These are phyloP conservation scores for Typha latifolia DNA, from an alignment of 176 grass and related monocot species.

Conservation along the genomic window DNA sequence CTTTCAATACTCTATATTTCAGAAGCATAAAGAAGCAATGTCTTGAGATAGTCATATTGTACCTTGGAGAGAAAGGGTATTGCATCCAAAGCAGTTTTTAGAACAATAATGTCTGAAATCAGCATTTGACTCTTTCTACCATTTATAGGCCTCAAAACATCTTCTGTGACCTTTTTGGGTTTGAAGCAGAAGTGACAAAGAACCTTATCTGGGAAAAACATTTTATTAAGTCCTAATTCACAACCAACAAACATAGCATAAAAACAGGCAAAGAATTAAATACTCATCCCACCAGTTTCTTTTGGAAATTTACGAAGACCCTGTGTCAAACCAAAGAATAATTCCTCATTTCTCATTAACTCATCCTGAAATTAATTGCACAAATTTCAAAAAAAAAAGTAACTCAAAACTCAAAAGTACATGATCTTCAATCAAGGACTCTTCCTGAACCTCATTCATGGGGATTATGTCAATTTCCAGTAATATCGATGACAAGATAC, in stretches of 20 bases:
- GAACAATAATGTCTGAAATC: constrained; percentile 90
- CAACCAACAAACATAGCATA: background rate
- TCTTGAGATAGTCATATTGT: constrained; percentile 3
- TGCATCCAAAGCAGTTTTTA: constrained; percentile 88
- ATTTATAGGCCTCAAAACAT: constrained; percentile 56
- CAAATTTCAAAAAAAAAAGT: constrained; percentile 4
- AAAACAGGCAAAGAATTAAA: constrained; percentile 18
- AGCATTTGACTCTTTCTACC: constrained; percentile 77
- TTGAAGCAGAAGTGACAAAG: constrained; percentile 96
- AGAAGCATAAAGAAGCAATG: background rate
- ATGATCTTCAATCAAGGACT: constrained; percentile 4
- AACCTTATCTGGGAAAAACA: constrained; percentile 59
- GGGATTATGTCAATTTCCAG: too few relatives aligned
- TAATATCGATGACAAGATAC: too few relatives aligned
- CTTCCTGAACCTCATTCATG: too few relatives aligned
- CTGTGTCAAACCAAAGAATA: constrained; percentile 93
- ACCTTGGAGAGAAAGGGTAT: constrained; percentile 94
- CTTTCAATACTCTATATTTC: too few relatives aligned
- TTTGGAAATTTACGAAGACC: constrained; percentile 97
- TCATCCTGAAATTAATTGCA: constrained; percentile 58
- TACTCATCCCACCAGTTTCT: constrained; percentile 68
- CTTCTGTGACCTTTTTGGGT: constrained; percentile 53
- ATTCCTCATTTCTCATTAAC: constrained; percentile 81
- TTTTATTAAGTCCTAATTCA: background rate
- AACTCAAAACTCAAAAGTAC: too few relatives aligned